phyloP scores from a whole-genome alignment of 495 filamentous ascomycete genomes.

The Peziza echinospora region DNA sequence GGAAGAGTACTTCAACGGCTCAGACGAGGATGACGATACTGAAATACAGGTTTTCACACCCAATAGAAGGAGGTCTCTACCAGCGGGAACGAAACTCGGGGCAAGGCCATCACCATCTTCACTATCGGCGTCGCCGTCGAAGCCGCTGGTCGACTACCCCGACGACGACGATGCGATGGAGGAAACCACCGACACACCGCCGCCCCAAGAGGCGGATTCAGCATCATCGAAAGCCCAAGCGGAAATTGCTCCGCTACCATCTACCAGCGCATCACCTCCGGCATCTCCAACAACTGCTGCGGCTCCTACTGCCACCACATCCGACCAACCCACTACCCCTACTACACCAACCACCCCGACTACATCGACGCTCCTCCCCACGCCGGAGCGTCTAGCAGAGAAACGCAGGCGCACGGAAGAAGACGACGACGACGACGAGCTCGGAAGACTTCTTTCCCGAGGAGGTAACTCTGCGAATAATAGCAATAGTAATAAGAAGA shows the following conservation, averaged over 20 bases:
- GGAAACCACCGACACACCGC: conserved; percentile 23
- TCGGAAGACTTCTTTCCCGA: conserved; percentile 48
- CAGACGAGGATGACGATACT: conserved; percentile 63
- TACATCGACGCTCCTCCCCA: conserved; percentile 19
- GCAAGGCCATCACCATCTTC: conserved; percentile 16
- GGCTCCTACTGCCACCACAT: conserved; percentile 12
- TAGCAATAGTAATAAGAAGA: conserved; percentile 8
- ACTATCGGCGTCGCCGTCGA: conserved; percentile 32
- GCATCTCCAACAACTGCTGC: conserved; percentile 9
- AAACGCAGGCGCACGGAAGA: conserved; percentile 77
- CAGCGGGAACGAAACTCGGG: conserved; percentile 5
- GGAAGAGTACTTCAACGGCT: conserved; percentile 86
- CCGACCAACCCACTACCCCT: conserved; percentile 21
- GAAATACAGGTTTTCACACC: conserved; percentile 4
- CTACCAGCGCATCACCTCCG: conserved; percentile 6
- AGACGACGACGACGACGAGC: conserved; percentile 58
- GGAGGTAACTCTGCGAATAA: conserved; percentile 45
- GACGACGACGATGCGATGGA: conserved; percentile 55
- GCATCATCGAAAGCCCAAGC: conserved; percentile 32
- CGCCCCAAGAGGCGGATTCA: conserved; percentile 14
- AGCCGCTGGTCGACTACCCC: conserved; percentile 73
- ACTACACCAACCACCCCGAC: conserved; percentile 8
- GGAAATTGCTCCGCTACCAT: conserved; percentile 15
- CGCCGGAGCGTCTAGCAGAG: conserved; percentile 63
- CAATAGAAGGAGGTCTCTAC: conserved; percentile 15